Conservation (phyloP, 192 early-diverging fungal species). For the Coemansia sp. region DNA sequence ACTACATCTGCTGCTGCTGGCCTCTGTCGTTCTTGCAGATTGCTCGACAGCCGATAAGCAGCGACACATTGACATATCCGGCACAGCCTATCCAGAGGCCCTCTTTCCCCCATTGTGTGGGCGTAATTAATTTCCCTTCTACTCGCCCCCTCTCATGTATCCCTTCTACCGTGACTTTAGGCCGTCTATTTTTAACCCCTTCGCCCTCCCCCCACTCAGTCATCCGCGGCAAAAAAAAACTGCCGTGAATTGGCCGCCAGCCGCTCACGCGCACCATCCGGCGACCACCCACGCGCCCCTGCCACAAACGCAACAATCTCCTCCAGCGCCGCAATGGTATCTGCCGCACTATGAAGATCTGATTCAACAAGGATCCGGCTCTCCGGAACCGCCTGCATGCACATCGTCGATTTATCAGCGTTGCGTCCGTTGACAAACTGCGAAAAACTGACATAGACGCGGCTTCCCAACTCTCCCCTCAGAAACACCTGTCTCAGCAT, state of each 20-base stretch:
- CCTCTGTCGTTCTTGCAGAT: not conserved
- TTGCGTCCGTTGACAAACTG: conserved; percentile 68
- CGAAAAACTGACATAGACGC: conserved; percentile 80
- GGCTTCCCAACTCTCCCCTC: conserved; percentile 29
- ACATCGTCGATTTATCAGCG: conserved; percentile 42
- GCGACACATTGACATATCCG: too few species aligned
- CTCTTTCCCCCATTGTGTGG: not conserved
- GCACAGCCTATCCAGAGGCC: too few species aligned
- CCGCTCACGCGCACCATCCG: conserved; percentile 11
- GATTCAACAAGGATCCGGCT: conserved; percentile 79
- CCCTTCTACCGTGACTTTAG: too few species aligned
- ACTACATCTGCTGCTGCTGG: not conserved
- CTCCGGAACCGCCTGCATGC: conserved; percentile 70
- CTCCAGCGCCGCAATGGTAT: conserved; percentile 21
- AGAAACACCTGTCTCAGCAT: conserved; percentile 54
- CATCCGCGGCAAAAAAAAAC: conserved; percentile 16
- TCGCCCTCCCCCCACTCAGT: not conserved
- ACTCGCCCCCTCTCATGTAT: not conserved
- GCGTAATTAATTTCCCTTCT: not conserved
- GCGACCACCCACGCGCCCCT: conserved; percentile 33
- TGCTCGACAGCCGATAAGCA: not conserved
- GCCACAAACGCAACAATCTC: conserved; percentile 24
- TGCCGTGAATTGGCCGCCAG: conserved; percentile 28
- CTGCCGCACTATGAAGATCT: conserved; percentile 59
- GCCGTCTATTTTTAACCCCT: not conserved